phyloP scores from a whole-genome alignment of 2,329 filamentous ascomycete genomes.

The Fusarium nurragi region DNA sequence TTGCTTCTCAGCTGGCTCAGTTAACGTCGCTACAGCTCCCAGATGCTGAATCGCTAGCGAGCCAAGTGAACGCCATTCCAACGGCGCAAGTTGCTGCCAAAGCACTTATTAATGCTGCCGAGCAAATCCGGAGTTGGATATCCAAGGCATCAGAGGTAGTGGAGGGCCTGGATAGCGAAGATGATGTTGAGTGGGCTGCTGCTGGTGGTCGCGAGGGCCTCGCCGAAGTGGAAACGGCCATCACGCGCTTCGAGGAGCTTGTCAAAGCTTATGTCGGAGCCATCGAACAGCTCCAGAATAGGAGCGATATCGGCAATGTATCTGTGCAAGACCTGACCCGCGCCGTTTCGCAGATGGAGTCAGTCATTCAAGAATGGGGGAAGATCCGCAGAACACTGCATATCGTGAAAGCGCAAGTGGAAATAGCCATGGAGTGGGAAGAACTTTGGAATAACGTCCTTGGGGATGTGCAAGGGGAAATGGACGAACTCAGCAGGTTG shows the following conservation, averaged over 20 bases:
- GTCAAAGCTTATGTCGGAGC: conserved; percentile 92
- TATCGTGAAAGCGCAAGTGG: conserved; percentile 87
- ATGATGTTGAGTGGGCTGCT: conserved; percentile 98
- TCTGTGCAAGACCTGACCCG: conserved; percentile 74
- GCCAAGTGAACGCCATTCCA: conserved; percentile 83
- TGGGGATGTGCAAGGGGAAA: conserved; percentile 90
- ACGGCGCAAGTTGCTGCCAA: conserved; percentile 85
- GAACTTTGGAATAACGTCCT: conserved; percentile 95
- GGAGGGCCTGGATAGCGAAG: conserved; percentile 87
- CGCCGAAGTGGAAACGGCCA: conserved; percentile 76
- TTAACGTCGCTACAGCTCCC: conserved; percentile 90
- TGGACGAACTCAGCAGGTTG: conserved; percentile 78
- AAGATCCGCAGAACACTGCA: conserved; percentile 81
- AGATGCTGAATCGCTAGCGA: conserved; percentile 83
- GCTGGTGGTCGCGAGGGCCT: conserved; percentile 84
- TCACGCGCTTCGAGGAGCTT: conserved; percentile 84
- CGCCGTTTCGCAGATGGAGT: conserved; percentile 89
- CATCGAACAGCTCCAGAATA: conserved; percentile 89
- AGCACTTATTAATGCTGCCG: conserved; percentile 84
- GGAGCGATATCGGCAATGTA: conserved; percentile 78
- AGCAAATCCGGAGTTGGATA: conserved; percentile 95
- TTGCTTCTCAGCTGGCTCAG: conserved; percentile 91
- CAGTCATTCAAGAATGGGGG: conserved; percentile 84
- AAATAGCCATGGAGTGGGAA: conserved; percentile 99
- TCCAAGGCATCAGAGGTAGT: conserved; percentile 90